phyloP scores from a whole-genome alignment of 495 filamentous ascomycete genomes.

The Pyrenula aspistea region DNA sequence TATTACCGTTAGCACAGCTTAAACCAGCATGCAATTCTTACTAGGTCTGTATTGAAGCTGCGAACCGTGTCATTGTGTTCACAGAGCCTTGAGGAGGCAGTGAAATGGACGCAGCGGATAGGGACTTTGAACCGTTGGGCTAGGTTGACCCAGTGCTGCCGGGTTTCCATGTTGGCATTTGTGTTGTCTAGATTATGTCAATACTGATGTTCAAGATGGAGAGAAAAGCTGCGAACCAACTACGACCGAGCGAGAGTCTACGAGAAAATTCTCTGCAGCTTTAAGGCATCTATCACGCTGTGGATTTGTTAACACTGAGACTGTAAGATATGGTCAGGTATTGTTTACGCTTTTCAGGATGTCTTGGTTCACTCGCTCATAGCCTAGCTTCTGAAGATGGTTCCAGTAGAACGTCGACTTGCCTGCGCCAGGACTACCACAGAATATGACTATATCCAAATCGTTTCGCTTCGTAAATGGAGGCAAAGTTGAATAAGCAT shows the following conservation, averaged over 20 bases:
- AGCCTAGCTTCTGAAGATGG: slow-evolving; percentile 64
- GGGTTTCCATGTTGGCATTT: slow-evolving; percentile 66
- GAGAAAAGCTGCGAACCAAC: slow-evolving; percentile 57
- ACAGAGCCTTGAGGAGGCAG: slow-evolving; percentile 57
- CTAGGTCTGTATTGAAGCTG: slow-evolving; percentile 46
- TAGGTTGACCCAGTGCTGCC: slow-evolving; percentile 62
- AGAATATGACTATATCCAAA: slow-evolving; percentile 71
- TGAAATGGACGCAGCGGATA: slow-evolving; percentile 81
- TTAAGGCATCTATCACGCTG: slow-evolving; percentile 78
- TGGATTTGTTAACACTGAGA: slow-evolving; percentile 4
- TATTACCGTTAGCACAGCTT: slow-evolving; percentile 1
- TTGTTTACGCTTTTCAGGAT: slow-evolving; percentile 57
- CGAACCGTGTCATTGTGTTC: slow-evolving; percentile 84
- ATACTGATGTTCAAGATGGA: background rate
- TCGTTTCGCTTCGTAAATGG: slow-evolving; percentile 50
- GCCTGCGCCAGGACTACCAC: slow-evolving; percentile 77
- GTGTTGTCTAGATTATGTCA: slow-evolving; percentile 91
- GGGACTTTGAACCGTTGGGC: slow-evolving; percentile 58
- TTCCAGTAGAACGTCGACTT: slow-evolving; percentile 87
- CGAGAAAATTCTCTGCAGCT: slow-evolving; percentile 51
- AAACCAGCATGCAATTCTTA: slow-evolving; percentile 6
- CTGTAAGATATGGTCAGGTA: background rate
- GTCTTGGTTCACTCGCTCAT: slow-evolving; percentile 85
- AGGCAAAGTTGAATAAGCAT: slow-evolving; percentile 20
- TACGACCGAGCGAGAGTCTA: slow-evolving; percentile 53